Conservation (phyloP, 768 basidiomycete genomes). For the Boletus barrowsii region DNA sequence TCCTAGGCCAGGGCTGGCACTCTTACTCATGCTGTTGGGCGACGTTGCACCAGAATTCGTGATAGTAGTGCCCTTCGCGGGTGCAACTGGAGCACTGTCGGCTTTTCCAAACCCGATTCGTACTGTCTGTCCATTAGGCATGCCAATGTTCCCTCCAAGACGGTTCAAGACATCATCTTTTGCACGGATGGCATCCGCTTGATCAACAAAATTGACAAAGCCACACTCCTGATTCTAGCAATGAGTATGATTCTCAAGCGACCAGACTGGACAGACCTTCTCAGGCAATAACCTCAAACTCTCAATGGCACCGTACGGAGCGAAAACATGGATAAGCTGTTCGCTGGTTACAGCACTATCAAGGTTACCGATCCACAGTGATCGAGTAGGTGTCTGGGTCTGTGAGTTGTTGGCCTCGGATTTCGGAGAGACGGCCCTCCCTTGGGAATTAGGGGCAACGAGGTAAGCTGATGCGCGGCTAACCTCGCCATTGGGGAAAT, state of each 20-base stretch:
- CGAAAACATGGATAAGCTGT: conserved; percentile 93
- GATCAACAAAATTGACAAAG: conserved; percentile 98
- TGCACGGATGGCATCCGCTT: conserved; percentile 92
- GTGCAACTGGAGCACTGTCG: conserved; percentile 91
- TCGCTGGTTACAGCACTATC: conserved; percentile 93
- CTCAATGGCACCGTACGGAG: conserved; percentile 96
- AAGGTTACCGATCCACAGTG: conserved; percentile 97
- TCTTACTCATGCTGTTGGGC: conserved; percentile 52
- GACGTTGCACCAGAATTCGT: conserved; percentile 65
- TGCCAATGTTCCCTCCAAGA: conserved; percentile 88
- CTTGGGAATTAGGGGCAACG: conserved; percentile 62
- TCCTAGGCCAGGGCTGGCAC: conserved; percentile 51
- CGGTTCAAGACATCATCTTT: conserved; percentile 98
- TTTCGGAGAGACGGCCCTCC: conserved; percentile 81
- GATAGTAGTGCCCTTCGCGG: conserved; percentile 68
- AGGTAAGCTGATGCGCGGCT: conserved; percentile 65
- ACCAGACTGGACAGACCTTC: conserved; percentile 57
- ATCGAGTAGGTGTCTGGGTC: conserved; percentile 90
- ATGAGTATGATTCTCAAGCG: conserved; percentile 15
- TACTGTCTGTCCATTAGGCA: conserved; percentile 94
- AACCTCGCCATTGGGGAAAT: conserved; percentile 65
- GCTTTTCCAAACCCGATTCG: conserved; percentile 98
- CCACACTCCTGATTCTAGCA: conserved; percentile 79
- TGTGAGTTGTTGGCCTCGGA: conserved; percentile 65
- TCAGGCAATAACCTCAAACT: conserved; percentile 92